Conservation (phyloP, 2,329 filamentous ascomycete species). For the Fusarium vanettenii region DNA sequence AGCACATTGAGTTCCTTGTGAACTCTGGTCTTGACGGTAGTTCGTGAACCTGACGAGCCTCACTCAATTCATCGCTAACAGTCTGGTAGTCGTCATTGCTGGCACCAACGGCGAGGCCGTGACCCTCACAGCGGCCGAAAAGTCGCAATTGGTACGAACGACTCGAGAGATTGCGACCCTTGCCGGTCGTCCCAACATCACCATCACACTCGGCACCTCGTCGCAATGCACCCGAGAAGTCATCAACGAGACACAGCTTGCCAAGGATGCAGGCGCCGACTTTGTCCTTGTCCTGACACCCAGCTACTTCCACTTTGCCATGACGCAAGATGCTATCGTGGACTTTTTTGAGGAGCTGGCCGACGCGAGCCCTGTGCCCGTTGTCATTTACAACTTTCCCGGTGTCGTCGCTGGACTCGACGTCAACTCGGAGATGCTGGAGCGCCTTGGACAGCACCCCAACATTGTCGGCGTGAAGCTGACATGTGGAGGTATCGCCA, state of each 20-base stretch:
- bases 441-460: slow-evolving; percentile 65
- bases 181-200: slow-evolving; percentile 66
- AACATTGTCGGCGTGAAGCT: slow-evolving; percentile 79
- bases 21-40: slow-evolving; percentile 63
- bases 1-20: slow-evolving; percentile 66
- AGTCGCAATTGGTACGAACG: slow-evolving; percentile 68
- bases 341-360: slow-evolving; percentile 72
- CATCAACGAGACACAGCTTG: slow-evolving; percentile 72
- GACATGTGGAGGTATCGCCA: slow-evolving; percentile 80
- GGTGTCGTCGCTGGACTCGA: slow-evolving; percentile 75
- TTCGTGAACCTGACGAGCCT: slow-evolving; percentile 18
- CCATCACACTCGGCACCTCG: slow-evolving; percentile 75
- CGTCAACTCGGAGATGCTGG: slow-evolving; percentile 74
- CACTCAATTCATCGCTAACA: slow-evolving; percentile 16
- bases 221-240: slow-evolving; percentile 75
- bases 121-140: slow-evolving; percentile 73
- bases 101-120: slow-evolving; percentile 82
- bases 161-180: slow-evolving; percentile 70
- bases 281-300: slow-evolving; percentile 76
- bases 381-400: slow-evolving; percentile 81
- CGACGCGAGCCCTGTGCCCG: slow-evolving; percentile 67
- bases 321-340: slow-evolving; percentile 68
- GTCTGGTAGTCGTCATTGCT: slow-evolving; percentile 68
- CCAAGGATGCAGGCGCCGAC: slow-evolving; percentile 72
- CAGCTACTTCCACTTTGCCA: slow-evolving; percentile 76